phyloP scores from a whole-genome alignment of 2,329 filamentous ascomycete species.

The Penicillium vulpinum region DNA sequence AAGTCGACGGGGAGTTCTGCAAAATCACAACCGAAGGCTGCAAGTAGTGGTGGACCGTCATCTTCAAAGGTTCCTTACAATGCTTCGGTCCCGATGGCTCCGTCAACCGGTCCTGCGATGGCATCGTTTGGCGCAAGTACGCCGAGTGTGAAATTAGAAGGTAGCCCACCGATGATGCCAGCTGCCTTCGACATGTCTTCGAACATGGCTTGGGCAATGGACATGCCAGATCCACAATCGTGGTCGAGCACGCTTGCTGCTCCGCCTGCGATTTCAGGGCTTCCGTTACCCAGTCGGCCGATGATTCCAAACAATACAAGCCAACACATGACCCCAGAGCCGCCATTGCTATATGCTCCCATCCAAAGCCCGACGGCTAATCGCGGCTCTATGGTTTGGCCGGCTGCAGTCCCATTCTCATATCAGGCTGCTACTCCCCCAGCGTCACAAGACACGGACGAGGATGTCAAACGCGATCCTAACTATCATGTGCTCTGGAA shows the following conservation, averaged over 20 bases:
- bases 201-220: constrained; percentile 24
- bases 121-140: constrained; percentile 2
- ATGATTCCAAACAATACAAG: constrained; percentile 12
- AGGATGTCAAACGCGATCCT: constrained; percentile 15
- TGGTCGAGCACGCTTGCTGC: constrained; percentile 20
- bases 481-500: constrained; percentile 19
- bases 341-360: constrained; percentile 17
- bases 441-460: constrained; percentile 18
- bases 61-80: constrained; percentile 10
- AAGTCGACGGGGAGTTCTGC: constrained; percentile 32
- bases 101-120: constrained; percentile 2
- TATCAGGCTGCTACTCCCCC: constrained; percentile 8
- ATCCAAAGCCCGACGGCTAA: constrained; percentile 14
- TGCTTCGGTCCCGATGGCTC: constrained; percentile 4
- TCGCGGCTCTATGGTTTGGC: constrained; percentile 16
- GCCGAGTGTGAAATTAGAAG: constrained; percentile 12
- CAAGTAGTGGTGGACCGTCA: constrained; percentile 11
- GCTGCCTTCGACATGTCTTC: constrained; percentile 15
- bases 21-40: constrained; percentile 10
- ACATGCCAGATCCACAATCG: constrained; percentile 24
- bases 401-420: constrained; percentile 10
- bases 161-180: constrained; percentile 4
- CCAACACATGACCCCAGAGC: constrained; percentile 15
- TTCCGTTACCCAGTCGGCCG: constrained; percentile 21
- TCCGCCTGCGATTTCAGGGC: constrained; percentile 22